phyloP scores from a whole-genome alignment of 2,329 filamentous ascomycete genomes.

The Pestalotiopsis sp. region DNA sequence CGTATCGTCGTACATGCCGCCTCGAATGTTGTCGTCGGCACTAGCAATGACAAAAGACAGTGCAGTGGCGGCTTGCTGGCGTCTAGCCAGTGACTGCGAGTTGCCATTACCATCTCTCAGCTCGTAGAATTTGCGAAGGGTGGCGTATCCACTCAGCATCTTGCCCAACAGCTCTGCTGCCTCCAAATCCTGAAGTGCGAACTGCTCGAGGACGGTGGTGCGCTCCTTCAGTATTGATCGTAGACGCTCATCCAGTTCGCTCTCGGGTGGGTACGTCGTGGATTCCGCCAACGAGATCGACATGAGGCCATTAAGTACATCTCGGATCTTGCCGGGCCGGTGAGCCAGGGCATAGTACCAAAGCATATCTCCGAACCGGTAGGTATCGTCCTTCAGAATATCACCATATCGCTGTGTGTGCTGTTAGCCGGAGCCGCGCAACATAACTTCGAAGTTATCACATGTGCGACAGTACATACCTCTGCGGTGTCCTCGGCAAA shows the following conservation, averaged over 20 bases:
- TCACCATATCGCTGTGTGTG: slow-evolving; percentile 77
- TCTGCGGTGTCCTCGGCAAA: slow-evolving; percentile 83
- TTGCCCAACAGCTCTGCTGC: slow-evolving; percentile 83
- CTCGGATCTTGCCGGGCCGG: slow-evolving; percentile 75
- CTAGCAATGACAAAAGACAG: slow-evolving; percentile 84
- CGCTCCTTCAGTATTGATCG: slow-evolving; percentile 71
- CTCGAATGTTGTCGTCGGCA: slow-evolving; percentile 87
- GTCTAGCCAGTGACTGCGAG: slow-evolving; percentile 58
- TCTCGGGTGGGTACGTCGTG: slow-evolving; percentile 71
- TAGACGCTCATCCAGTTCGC: slow-evolving; percentile 75
- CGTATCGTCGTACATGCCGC: slow-evolving; percentile 81
- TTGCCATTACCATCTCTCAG: slow-evolving; percentile 69
- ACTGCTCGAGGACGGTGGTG: slow-evolving; percentile 69
- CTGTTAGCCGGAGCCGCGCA: slow-evolving; percentile 25
- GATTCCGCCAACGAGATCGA: slow-evolving; percentile 88
- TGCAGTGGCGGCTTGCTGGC: slow-evolving; percentile 70
- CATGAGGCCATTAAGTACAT: slow-evolving; percentile 84
- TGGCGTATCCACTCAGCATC: slow-evolving; percentile 90
- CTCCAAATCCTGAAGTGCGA: slow-evolving; percentile 76
- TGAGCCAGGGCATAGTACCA: slow-evolving; percentile 92
- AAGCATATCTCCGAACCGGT: slow-evolving; percentile 82
- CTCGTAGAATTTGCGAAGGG: slow-evolving; percentile 86
- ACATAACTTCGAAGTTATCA: background rate
- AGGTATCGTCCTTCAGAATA: slow-evolving; percentile 69
- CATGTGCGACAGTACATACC: slow-evolving; percentile 55